Conservation (phyloP, 208 protist genomes). For the Crithidia thermophila region DNA sequence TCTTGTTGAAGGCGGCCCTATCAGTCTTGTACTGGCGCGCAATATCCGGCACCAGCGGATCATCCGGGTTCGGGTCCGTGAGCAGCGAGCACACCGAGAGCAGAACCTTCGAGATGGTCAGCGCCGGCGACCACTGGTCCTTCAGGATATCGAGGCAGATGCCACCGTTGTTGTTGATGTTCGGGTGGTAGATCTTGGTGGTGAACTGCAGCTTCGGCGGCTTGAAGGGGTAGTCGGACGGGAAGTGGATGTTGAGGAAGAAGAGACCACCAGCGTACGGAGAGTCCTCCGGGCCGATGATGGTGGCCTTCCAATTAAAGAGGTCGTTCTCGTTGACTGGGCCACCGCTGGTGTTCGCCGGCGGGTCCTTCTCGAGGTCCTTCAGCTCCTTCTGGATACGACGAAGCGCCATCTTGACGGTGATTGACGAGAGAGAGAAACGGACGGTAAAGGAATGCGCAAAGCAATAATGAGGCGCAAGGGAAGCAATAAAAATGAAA, state of each 20-base stretch:
- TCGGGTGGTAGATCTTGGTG: conserved; percentile 98
- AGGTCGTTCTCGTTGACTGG: conserved; percentile 94
- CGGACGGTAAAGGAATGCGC: neutral
- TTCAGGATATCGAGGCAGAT: conserved; percentile 99
- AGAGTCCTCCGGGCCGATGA: conserved; percentile 96
- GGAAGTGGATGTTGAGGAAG: conserved; percentile 99
- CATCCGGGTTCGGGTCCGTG: conserved; percentile 99
- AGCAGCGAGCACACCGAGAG: conserved; percentile 98
- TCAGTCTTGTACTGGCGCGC: conserved; percentile 96
- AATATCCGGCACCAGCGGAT: conserved; percentile 98
- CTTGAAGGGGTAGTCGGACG: conserved; percentile 98
- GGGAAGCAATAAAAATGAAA: neutral
- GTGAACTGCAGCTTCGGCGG: conserved; percentile 94
- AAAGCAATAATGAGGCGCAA: neutral
- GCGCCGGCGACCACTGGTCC: conserved; percentile 96
- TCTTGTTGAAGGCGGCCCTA: conserved; percentile 90
- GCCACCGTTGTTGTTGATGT: conserved; percentile 97
- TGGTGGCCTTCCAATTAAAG: conserved; percentile 98
- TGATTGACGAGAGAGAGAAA: conserved; percentile 26
- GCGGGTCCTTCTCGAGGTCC: conserved; percentile 96
- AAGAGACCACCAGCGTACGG: conserved; percentile 98
- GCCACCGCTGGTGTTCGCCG: conserved; percentile 95
- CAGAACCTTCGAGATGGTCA: conserved; percentile 99
- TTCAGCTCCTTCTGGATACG: conserved; percentile 96
- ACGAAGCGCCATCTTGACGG: conserved; percentile 89